phyloP scores from a whole-genome alignment of 1,284 basidiomycete species.

The Takashimella tepidaria region DNA sequence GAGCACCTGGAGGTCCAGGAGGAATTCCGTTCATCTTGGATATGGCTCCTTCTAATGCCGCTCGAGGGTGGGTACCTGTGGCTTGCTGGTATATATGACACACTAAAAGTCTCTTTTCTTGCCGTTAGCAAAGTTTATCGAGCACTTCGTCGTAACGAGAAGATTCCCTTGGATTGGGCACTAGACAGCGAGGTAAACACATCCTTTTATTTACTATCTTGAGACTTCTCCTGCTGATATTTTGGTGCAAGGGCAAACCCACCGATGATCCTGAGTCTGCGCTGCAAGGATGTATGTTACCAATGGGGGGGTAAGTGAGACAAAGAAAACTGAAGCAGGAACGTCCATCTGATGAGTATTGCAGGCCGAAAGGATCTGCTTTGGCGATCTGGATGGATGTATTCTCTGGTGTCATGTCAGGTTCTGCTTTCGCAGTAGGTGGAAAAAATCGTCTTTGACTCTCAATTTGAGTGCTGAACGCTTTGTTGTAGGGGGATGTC shows the following conservation, averaged over 20 bases:
- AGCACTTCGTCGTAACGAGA: background rate
- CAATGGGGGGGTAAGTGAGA: background rate
- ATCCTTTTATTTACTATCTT: too few species aligned
- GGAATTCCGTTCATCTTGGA: background rate
- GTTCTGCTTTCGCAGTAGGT: slow-evolving; percentile 8
- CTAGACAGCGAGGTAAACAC: background rate
- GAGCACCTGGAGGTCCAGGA: background rate
- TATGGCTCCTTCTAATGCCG: slow-evolving; percentile 1
- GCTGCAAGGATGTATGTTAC: background rate
- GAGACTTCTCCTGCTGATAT: too few species aligned
- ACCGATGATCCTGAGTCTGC: background rate
- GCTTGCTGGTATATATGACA: too few species aligned
- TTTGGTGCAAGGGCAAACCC: background rate
- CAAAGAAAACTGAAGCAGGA: too few species aligned
- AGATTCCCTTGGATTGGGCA: slow-evolving; percentile 1
- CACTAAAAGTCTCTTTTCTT: background rate
- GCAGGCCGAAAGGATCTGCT: background rate
- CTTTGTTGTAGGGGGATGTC: slow-evolving; percentile 2
- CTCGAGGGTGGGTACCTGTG: background rate
- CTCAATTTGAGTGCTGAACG: background rate
- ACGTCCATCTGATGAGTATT: too few species aligned
- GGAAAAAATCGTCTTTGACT: background rate
- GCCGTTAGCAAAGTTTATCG: background rate
- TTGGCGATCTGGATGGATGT: slow-evolving; percentile 2
- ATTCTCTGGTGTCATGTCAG: slow-evolving; percentile 2